These are phyloP conservation scores for Aspergillus sp. DNA, from an alignment of 2,329 filamentous ascomycete species.

Conservation along the genomic window DNA sequence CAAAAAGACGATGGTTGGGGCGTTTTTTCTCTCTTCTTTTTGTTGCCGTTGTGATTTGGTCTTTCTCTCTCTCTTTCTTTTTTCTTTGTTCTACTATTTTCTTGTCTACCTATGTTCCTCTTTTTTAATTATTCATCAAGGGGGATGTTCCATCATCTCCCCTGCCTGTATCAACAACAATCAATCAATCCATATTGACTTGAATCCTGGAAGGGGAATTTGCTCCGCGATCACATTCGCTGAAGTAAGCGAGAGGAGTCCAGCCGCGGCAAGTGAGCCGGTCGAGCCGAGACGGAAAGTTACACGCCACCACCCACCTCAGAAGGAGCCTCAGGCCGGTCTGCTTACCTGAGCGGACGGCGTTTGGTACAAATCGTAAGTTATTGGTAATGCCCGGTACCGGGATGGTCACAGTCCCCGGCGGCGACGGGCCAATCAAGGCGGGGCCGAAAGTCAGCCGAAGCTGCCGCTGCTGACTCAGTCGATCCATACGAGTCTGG, in stretches of 20 bases:
- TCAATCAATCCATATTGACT: not conserved
- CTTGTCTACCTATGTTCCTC: not conserved
- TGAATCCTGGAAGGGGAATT: not conserved
- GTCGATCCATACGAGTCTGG: not conserved
- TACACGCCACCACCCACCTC: not conserved
- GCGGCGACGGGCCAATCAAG: not conserved
- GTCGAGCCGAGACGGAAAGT: not conserved
- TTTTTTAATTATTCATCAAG: not conserved
- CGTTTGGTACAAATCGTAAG: no score
- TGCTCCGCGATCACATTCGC: not conserved
- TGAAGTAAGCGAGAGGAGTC: not conserved
- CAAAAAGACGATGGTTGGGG: not conserved
- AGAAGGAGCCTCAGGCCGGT: no score
- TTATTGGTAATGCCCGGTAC: no score
- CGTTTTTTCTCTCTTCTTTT: constrained; percentile 1
- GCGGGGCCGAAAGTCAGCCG: constrained; percentile 2
- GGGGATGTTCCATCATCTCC: not conserved
- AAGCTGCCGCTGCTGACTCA: not conserved
- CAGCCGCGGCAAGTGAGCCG: not conserved
- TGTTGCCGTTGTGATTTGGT: constrained; percentile 1
- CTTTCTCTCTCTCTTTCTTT: constrained; percentile 6
- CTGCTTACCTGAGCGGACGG: no score
- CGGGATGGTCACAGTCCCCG: no score
- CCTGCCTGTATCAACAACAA: not conserved
- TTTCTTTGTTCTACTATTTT: not conserved